Conservation (phyloP, 345 rosid species). For the Brassica nigra region DNA sequence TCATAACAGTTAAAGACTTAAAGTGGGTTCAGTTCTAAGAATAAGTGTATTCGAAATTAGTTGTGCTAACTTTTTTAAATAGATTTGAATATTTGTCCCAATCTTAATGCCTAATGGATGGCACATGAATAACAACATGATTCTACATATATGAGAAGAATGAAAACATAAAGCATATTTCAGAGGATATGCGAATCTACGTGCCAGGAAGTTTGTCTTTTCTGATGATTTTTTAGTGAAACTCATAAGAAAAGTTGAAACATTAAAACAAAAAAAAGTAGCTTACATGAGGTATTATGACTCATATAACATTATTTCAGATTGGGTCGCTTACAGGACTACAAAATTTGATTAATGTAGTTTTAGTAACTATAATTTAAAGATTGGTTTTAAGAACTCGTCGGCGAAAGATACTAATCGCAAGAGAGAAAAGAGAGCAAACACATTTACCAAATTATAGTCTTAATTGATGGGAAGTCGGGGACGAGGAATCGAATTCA, state of each 20-base stretch:
- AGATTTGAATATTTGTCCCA: not conserved
- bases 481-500: too few relatives aligned
- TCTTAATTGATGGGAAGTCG: too few relatives aligned
- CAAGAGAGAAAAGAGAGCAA: too few relatives aligned
- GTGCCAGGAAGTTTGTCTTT: constrained; percentile 12
- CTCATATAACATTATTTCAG: too few relatives aligned
- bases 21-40: not conserved
- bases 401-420: too few relatives aligned
- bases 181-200: constrained; percentile 31
- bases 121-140: constrained; percentile 25
- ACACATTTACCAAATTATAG: too few relatives aligned
- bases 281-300: not conserved
- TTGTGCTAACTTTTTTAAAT: not conserved
- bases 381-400: too few relatives aligned
- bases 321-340: too few relatives aligned
- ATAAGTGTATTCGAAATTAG: not conserved
- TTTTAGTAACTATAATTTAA: too few relatives aligned
- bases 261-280: not conserved
- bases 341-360: too few relatives aligned
- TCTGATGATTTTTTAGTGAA: not conserved
- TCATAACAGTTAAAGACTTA: not conserved
- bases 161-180: constrained; percentile 26
- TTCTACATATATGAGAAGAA: constrained; percentile 4
- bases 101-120: constrained; percentile 27
- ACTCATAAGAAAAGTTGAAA: not conserved